These are phyloP conservation scores for Fusarium cicatricum DNA, from an alignment of 2,329 filamentous ascomycete genomes.

Conservation along the genomic window DNA sequence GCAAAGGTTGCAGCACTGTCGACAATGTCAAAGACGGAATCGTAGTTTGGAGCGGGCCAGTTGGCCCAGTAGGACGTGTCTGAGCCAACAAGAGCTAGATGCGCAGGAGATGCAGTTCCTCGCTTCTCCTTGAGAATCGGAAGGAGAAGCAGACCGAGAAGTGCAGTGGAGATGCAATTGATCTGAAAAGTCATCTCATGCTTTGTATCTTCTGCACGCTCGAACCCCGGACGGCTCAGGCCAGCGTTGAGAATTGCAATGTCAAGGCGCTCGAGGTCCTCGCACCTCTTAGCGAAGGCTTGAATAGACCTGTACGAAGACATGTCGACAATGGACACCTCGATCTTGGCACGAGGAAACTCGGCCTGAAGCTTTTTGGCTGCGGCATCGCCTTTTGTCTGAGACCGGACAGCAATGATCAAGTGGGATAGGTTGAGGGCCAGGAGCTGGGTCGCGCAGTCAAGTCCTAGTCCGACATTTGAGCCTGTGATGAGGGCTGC, in stretches of 20 bases:
- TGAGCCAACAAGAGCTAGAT: slow-evolving; percentile 44
- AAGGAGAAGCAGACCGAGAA: slow-evolving; percentile 46
- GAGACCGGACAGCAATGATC: slow-evolving; percentile 57
- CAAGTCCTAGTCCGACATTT: slow-evolving; percentile 59
- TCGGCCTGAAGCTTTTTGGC: slow-evolving; percentile 25
- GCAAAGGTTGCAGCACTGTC: slow-evolving; percentile 32
- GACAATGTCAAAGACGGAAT: slow-evolving; percentile 31
- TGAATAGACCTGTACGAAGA: slow-evolving; percentile 54
- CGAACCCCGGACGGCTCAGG: slow-evolving; percentile 39
- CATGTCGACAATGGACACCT: slow-evolving; percentile 61
- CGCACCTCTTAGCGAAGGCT: slow-evolving; percentile 49
- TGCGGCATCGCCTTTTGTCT: slow-evolving; percentile 54
- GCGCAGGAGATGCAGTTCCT: slow-evolving; percentile 23
- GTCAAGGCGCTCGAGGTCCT: slow-evolving; percentile 51
- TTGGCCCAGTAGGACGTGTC: slow-evolving; percentile 43
- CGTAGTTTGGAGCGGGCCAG: slow-evolving; percentile 34
- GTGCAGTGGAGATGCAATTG: slow-evolving; percentile 49
- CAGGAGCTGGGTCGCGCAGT: slow-evolving; percentile 54
- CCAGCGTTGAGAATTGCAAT: slow-evolving; percentile 58
- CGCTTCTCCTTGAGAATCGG: slow-evolving; percentile 44
- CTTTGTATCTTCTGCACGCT: slow-evolving; percentile 42
- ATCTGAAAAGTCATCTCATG: slow-evolving; percentile 54
- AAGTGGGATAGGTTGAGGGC: slow-evolving; percentile 51
- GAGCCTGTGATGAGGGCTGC: slow-evolving; percentile 59
- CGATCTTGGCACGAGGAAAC: slow-evolving; percentile 49